These are phyloP conservation scores for Brassica incana DNA, from an alignment of 345 rosid genomes.

Conservation along the genomic window DNA sequence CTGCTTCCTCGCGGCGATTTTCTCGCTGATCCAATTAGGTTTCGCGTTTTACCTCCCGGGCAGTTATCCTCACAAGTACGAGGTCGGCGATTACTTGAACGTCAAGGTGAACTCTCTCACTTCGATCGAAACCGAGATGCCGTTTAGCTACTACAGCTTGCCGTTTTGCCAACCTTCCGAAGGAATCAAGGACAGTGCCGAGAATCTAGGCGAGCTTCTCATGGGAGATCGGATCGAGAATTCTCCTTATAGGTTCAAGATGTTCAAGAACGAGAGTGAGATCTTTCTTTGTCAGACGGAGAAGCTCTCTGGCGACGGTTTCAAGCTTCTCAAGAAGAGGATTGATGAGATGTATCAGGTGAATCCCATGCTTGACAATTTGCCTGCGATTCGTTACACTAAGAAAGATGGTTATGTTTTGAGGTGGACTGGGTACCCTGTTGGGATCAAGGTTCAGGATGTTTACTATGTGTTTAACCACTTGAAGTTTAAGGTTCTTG, in stretches of 20 bases:
- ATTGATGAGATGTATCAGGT: conserved; percentile 92
- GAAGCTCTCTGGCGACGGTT: conserved; percentile 51
- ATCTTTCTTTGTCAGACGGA: conserved; percentile 61
- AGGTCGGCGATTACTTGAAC: conserved; percentile 55
- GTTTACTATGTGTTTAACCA: conserved; percentile 77
- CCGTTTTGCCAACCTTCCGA: conserved; percentile 73
- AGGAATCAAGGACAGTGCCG: conserved; percentile 90
- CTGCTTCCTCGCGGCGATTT: conserved; percentile 47
- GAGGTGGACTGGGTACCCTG: conserved; percentile 86
- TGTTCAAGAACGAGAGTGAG: conserved; percentile 65
- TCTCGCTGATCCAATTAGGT: conserved; percentile 45
- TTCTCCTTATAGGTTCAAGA: conserved; percentile 71
- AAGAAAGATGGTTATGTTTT: conserved; percentile 58
- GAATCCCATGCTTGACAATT: conserved; percentile 74
- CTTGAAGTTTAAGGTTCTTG: conserved; percentile 83
- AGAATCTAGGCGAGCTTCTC: conserved; percentile 84
- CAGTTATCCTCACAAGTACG: conserved; percentile 72
- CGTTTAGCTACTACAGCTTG: conserved; percentile 76
- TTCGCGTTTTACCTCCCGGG: conserved; percentile 76
- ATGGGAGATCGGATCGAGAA: conserved; percentile 93
- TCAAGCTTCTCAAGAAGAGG: conserved; percentile 72
- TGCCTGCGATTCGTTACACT: conserved; percentile 78
- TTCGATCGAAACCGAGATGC: conserved; percentile 83
- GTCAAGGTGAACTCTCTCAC: conserved; percentile 91
- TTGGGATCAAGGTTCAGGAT: conserved; percentile 71